Base-by-base conservation (phyloP, 2,329 filamentous ascomycete genomes). In the Trichoderma sp. region DNA sequence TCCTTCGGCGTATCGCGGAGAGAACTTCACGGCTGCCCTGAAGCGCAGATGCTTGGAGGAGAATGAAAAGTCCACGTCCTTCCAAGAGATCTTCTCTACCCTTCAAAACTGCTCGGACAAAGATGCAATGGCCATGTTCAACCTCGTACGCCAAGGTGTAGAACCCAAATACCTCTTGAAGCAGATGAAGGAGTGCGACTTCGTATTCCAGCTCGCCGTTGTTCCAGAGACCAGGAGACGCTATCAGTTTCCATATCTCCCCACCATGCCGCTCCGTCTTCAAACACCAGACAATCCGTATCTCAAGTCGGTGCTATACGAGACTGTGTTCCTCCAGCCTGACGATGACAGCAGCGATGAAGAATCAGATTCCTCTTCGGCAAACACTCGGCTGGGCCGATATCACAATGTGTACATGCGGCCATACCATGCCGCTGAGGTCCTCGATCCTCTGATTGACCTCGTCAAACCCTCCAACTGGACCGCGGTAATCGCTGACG, bases 171-270 rank as follows among this genome's bases (percentile, higher is more conserved):
- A 74, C 7, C 75, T 81, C 46, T 58, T 80, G 18, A 75, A 74
- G 24, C 76, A 77, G 54, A 74, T 80, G 66, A 74, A 73, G 54
- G 74, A 77, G 46, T 78, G 80, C 21, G 76, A 80, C 68, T 69
- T 79, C 18, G 73, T 80, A 16, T 70, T 80, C 3, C 77, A 81
- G 71, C 72, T 79, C 16, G 72, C 76, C 1, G 67, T 80, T 8
- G 66, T 72, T 0, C 78, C 79, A 7, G 78, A 81, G 68, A 73
- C 78, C 5, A 72, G 76, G 2, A 76, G 73, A 51, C 78, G 78
- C 37, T 81, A 77, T 65, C 74, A 77, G 65, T 81, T 81, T 51
- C 79, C 79, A 1, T 78, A 77, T 60, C 59, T 74, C 16, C 26
- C 71, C 7, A 72, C 76, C 6, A 78, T 73, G 70, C 79, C 79